A percentile compares a stretch with the other conserved stretches of the same genome.
Conservation (phyloP, 306 rosid genomes). For the Fagus sylvatica region DNA sequence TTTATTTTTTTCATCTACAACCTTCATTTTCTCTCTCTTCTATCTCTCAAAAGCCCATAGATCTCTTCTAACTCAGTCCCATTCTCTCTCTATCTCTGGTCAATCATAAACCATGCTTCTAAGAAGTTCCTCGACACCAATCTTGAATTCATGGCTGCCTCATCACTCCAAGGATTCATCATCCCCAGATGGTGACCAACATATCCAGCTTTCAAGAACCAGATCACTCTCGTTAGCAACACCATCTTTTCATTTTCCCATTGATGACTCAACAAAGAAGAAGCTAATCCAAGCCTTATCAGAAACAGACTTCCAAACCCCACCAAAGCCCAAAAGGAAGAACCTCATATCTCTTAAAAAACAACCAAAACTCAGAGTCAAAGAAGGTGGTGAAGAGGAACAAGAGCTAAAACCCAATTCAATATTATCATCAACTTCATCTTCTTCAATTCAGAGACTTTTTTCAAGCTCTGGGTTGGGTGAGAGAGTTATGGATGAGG, state of each 20-base stretch:
- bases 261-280: slow-evolving; percentile 26
- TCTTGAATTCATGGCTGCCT: slow-evolving; percentile 51
- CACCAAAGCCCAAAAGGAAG: slow-evolving; percentile 35
- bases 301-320: slow-evolving; percentile 32
- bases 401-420: slow-evolving; percentile 14
- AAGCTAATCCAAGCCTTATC: slow-evolving; percentile 21
- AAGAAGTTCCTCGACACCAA: slow-evolving; percentile 64
- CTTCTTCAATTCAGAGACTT: slow-evolving; percentile 32
- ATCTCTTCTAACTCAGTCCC: neutral
- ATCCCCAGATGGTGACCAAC: slow-evolving; percentile 38
- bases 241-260: slow-evolving; percentile 11
- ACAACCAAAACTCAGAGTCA: slow-evolving; percentile 17
- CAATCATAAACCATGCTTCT: slow-evolving; percentile 50
- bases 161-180: slow-evolving; percentile 44
- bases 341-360: slow-evolving; percentile 2
- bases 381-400: slow-evolving; percentile 30
- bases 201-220: slow-evolving; percentile 45
- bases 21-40: neutral
- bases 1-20: slow-evolving; percentile 2
- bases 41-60: neutral
- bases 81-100: neutral
- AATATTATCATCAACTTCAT: neutral
- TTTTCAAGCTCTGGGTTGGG: slow-evolving; percentile 58
- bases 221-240: slow-evolving; percentile 34
- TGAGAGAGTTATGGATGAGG: slow-evolving; percentile 20